Percentiles rank a stretch among this genome's conserved stretches.
Conservation (phyloP, 768 basidiomycete genomes). For the Suillus alpinus region DNA sequence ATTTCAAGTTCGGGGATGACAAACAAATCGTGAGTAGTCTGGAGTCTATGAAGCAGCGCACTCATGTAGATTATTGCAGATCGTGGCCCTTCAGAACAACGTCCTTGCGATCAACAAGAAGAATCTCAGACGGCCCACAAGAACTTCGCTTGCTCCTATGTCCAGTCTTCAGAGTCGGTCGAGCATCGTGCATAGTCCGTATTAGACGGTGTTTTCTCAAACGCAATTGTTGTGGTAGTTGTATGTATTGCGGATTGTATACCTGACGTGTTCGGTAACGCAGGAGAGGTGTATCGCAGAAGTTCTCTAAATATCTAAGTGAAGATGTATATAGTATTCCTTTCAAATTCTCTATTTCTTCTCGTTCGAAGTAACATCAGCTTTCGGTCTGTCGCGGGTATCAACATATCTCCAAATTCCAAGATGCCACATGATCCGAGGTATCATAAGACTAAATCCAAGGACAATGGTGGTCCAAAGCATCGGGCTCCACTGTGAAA, state of each 20-base stretch:
- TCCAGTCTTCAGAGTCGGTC: constrained; percentile 48
- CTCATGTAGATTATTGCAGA: constrained; percentile 44
- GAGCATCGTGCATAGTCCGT: constrained; percentile 67
- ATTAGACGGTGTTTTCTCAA: constrained; percentile 29
- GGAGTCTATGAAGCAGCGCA: neutral
- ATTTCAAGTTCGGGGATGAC: constrained; percentile 97
- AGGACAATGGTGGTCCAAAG: constrained; percentile 64
- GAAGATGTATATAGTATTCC: constrained; percentile 19
- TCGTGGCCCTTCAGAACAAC: constrained; percentile 93
- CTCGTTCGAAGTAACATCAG: neutral
- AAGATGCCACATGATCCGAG: constrained; percentile 70
- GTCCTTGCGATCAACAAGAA: constrained; percentile 95
- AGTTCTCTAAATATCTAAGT: constrained; percentile 15
- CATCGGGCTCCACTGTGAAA: constrained; percentile 64
- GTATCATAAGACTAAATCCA: constrained; percentile 64
- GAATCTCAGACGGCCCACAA: constrained; percentile 78
- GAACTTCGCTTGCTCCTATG: constrained; percentile 61
- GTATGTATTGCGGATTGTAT: constrained; percentile 17
- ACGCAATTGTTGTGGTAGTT: neutral
- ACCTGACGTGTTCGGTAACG: constrained; percentile 11
- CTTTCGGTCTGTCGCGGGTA: constrained; percentile 46
- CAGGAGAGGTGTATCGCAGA: constrained; percentile 3
- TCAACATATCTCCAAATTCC: constrained; percentile 76
- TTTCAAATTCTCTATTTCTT: neutral
- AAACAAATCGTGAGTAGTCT: constrained; percentile 79